Percentiles rank a stretch among this genome's conserved stretches.
phyloP scores from a whole-genome alignment of 441 rosid genomes.

The Erysimum cheiri region DNA sequence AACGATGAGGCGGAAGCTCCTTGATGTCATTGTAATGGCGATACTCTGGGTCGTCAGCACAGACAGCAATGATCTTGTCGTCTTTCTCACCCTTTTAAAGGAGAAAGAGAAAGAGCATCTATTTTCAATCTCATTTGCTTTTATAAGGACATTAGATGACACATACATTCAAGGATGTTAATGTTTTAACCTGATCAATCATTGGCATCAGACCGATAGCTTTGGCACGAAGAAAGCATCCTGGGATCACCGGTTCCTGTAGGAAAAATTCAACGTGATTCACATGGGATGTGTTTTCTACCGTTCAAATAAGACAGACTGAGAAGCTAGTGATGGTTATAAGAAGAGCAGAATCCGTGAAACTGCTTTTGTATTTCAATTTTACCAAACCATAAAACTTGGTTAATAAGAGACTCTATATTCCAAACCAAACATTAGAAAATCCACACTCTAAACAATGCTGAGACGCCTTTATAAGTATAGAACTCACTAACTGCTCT shows the following conservation, averaged over 20 bases:
- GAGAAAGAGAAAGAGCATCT: neutral
- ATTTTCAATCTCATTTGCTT: slow-evolving; percentile 4
- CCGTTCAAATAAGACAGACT: neutral
- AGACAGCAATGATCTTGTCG: slow-evolving; percentile 79
- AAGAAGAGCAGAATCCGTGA: neutral
- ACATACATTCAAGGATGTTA: slow-evolving; percentile 21
- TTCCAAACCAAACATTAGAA: neutral
- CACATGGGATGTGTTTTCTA: slow-evolving; percentile 11
- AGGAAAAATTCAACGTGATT: slow-evolving; percentile 13
- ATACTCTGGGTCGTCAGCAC: slow-evolving; percentile 83
- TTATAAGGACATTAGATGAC: neutral
- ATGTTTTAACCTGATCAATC: slow-evolving; percentile 72
- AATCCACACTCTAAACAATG: neutral
- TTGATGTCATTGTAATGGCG: slow-evolving; percentile 70
- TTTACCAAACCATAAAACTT: neutral
- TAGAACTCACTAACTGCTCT: neutral
- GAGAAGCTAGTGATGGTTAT: neutral
- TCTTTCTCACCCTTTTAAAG: slow-evolving; percentile 78
- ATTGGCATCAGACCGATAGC: slow-evolving; percentile 88
- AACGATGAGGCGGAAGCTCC: slow-evolving; percentile 80
- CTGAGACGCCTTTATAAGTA: slow-evolving; percentile 15
- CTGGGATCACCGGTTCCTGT: slow-evolving; percentile 85
- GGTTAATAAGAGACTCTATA: neutral
- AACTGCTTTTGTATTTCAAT: neutral
- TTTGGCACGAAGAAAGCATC: slow-evolving; percentile 83